Percentiles rank a stretch among this genome's conserved stretches.
phyloP scores from a whole-genome alignment of 176 grass and related monocot genomes.

The Bothriochloa decipiens region DNA sequence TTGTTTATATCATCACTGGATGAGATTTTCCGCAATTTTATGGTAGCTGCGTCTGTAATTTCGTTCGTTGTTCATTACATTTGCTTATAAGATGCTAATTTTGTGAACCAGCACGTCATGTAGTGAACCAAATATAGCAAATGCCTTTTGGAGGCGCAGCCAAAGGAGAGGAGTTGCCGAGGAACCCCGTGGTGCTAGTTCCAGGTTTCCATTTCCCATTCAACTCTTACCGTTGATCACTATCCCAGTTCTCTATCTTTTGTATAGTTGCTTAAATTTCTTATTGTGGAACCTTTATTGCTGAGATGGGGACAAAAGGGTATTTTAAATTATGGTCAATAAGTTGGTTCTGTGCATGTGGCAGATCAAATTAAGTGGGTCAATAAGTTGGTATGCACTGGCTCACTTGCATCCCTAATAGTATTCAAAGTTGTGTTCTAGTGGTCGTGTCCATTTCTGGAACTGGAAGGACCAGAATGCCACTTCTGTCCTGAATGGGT shows the following conservation, averaged over 20 bases:
- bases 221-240: conserved; percentile 15
- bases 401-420: too few species aligned
- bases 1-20: conserved; percentile 33
- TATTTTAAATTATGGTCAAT: not conserved
- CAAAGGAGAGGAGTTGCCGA: conserved; percentile 83
- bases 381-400: too few species aligned
- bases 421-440: too few species aligned
- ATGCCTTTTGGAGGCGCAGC: conserved; percentile 78
- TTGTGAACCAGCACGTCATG: conserved; percentile 77
- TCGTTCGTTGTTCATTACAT: conserved; percentile 46
- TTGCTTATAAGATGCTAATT: conserved; percentile 37
- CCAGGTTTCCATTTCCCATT: conserved; percentile 66
- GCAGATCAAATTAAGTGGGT: too few species aligned
- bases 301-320: not conserved
- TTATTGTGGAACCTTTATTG: conserved; percentile 15
- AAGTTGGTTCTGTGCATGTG: too few species aligned
- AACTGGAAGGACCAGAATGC: not conserved
- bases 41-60: conserved; percentile 30
- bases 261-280: conserved; percentile 9
- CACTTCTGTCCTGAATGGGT: not conserved
- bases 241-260: conserved; percentile 11
- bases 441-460: too few species aligned
- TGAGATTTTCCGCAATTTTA: conserved; percentile 19
- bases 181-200: conserved; percentile 76
- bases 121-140: conserved; percentile 96